phyloP scores from a whole-genome alignment of 345 rosid genomes.

The Mercurialis annua region DNA sequence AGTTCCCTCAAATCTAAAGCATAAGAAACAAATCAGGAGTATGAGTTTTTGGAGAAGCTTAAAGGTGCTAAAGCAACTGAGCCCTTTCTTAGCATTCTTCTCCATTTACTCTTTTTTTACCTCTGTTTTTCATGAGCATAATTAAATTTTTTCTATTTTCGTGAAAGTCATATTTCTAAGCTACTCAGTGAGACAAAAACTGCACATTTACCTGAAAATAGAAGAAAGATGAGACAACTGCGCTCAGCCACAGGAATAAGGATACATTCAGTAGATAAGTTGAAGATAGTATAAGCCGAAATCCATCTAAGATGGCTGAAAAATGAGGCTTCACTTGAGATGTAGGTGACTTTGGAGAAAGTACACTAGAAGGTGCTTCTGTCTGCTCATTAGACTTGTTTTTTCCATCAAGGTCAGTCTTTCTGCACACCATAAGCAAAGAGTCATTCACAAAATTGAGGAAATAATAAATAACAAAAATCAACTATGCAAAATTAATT shows the following conservation, averaged over 20 bases:
- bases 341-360: conserved; percentile 49
- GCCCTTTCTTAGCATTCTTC: background rate
- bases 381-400: conserved; percentile 34
- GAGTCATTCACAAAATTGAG: conserved; percentile 5
- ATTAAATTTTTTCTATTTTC: background rate
- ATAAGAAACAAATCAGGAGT: background rate
- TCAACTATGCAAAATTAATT: background rate
- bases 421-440: conserved; percentile 37
- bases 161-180: background rate
- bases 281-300: conserved; percentile 71
- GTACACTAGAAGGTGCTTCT: conserved; percentile 30
- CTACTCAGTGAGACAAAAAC: background rate
- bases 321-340: conserved; percentile 50
- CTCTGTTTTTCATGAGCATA: background rate
- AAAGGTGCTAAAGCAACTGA: background rate
- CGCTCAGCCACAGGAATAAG: conserved; percentile 90
- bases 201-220: conserved; percentile 75
- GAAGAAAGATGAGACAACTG: conserved; percentile 91
- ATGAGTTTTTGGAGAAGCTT: background rate
- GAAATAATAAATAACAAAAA: background rate
- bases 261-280: conserved; percentile 71
- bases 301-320: conserved; percentile 78
- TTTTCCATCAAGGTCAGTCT: conserved; percentile 41
- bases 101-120: background rate
- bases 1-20: background rate